phyloP scores from a whole-genome alignment of 805 yeast genomes.

The Tetrapisispora fleetii region DNA sequence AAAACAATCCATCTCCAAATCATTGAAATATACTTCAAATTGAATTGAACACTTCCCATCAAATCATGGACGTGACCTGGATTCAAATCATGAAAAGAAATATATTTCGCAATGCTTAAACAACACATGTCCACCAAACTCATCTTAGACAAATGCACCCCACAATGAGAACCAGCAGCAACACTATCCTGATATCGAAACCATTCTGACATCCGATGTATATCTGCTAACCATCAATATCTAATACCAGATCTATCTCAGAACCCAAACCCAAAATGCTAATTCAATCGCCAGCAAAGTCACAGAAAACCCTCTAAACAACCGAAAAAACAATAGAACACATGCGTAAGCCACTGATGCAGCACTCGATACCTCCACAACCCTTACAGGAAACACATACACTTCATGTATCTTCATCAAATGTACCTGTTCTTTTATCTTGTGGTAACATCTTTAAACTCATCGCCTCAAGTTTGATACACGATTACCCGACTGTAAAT shows the following conservation, averaged over 20 bases:
- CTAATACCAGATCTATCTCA: not conserved
- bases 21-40: not conserved
- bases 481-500: too few species aligned
- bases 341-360: too few species aligned
- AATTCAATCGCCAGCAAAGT: not conserved
- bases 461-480: not conserved
- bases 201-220: not conserved
- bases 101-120: not conserved
- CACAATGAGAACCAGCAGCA: not conserved
- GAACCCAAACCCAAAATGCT: not conserved
- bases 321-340: too few species aligned
- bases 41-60: too few species aligned
- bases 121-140: not conserved
- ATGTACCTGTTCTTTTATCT: too few species aligned
- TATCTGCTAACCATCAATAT: not conserved
- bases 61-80: not conserved
- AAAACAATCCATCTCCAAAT: conserved; percentile 2
- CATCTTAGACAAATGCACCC: not conserved
- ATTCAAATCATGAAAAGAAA: not conserved
- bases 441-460: not conserved
- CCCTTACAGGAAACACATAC: too few species aligned
- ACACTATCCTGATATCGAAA: not conserved
- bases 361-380: too few species aligned
- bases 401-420: too few species aligned
- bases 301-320: too few species aligned